phyloP scores from a whole-genome alignment of 2,329 filamentous ascomycete genomes.

The Blastomyces silverae region DNA sequence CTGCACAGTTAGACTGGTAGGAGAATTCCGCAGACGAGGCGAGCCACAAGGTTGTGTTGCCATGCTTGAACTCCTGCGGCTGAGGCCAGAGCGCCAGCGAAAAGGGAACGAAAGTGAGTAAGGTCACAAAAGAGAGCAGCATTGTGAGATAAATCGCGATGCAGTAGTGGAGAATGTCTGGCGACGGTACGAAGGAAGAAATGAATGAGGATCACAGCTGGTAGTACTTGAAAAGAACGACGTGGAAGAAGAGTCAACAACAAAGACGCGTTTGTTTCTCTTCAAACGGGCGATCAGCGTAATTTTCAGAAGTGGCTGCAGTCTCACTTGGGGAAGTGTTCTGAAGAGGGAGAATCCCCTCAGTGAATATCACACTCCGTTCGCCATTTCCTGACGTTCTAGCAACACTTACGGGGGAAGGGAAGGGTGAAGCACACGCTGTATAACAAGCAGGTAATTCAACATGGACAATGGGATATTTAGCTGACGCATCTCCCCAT shows the following conservation, averaged over 20 bases:
- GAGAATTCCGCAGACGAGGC: conserved; percentile 17
- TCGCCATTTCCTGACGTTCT: neutral
- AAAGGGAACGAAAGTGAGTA: conserved; percentile 7
- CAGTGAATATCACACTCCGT: neutral
- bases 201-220: neutral
- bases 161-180: neutral
- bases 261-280: neutral
- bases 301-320: neutral
- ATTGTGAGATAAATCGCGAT: conserved; percentile 6
- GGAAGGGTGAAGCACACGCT: neutral
- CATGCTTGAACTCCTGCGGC: conserved; percentile 18
- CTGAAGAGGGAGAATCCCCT: neutral
- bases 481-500: neutral
- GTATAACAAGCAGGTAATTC: neutral
- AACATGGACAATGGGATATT: neutral
- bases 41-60: conserved; percentile 19
- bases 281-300: neutral
- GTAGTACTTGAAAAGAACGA: neutral
- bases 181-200: neutral
- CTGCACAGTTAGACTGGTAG: conserved; percentile 7
- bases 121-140: neutral
- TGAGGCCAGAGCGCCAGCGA: conserved; percentile 19
- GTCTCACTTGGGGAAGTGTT: neutral
- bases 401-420: neutral
- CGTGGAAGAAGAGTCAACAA: neutral